These are phyloP conservation scores for Ustilago sp. DNA, from an alignment of 1,284 basidiomycete species.

Conservation along the genomic window DNA sequence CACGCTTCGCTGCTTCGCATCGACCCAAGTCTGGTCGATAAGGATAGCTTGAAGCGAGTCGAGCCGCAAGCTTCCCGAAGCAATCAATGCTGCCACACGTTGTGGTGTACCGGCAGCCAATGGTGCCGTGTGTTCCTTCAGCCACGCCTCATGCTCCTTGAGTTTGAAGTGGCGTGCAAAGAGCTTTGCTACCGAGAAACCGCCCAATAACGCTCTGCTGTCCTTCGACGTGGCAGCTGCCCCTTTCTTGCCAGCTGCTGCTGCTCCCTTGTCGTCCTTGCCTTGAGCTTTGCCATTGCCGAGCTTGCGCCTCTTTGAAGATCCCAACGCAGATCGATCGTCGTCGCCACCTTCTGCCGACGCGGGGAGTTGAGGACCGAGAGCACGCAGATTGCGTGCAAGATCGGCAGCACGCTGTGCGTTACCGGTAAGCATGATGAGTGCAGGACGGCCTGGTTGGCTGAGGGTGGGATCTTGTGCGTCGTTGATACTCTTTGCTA, in stretches of 20 bases:
- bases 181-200: slow-evolving; percentile 61
- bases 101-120: slow-evolving; percentile 64
- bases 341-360: slow-evolving; percentile 19
- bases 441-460: slow-evolving; percentile 39
- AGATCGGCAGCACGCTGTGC: slow-evolving; percentile 64
- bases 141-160: slow-evolving; percentile 59
- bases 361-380: slow-evolving; percentile 35
- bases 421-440: slow-evolving; percentile 62
- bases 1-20: slow-evolving; percentile 60
- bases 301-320: slow-evolving; percentile 37
- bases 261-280: slow-evolving; percentile 9
- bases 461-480: slow-evolving; percentile 18
- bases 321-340: slow-evolving; percentile 14
- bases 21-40: slow-evolving; percentile 63
- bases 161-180: slow-evolving; percentile 68
- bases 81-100: slow-evolving; percentile 53
- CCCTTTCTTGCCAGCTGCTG: slow-evolving; percentile 17
- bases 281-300: slow-evolving; percentile 14
- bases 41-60: slow-evolving; percentile 51
- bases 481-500: slow-evolving; percentile 29
- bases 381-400: slow-evolving; percentile 44
- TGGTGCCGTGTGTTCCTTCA: slow-evolving; percentile 53
- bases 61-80: slow-evolving; percentile 47
- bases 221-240: slow-evolving; percentile 18
- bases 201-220: slow-evolving; percentile 24